Evolutionary conservation across 2,329 filamentous ascomycete genomes (phyloP).

Genomic region (Penicillium digitatum): DNA sequence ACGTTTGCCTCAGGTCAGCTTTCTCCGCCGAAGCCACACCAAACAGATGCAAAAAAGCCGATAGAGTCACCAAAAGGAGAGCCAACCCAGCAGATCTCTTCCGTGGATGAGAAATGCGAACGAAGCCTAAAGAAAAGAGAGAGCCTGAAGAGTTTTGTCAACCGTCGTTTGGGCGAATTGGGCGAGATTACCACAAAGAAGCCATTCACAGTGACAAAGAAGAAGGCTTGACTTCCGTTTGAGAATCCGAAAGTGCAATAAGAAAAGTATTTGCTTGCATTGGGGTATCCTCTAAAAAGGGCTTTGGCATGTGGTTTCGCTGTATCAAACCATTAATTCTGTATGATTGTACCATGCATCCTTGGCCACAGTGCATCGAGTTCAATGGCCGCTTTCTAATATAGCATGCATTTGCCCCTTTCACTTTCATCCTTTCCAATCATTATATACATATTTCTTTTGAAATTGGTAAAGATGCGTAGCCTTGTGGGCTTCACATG

Average conservation of each 20-base stretch:
- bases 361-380: background rate
- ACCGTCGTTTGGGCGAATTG: conserved; percentile 7
- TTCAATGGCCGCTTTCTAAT: background rate
- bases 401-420: background rate
- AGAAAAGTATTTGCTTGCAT: background rate
- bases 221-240: background rate
- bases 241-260: background rate
- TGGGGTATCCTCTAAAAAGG: background rate
- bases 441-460: background rate
- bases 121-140: conserved; percentile 12
- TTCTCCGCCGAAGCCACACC: background rate
- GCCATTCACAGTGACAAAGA: background rate
- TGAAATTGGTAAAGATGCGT: no score
- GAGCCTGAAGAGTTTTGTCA: conserved; percentile 14
- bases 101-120: conserved; percentile 15
- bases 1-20: background rate
- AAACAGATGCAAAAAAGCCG: background rate
- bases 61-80: background rate
- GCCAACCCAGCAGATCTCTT: background rate
- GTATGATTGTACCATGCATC: background rate
- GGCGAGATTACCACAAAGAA: background rate
- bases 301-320: background rate
- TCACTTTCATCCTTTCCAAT: background rate
- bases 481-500: background rate
- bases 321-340: background rate